Evolutionary conservation across 208 protist species (phyloP).

Genomic region (Trichomonas gallinae): DNA sequence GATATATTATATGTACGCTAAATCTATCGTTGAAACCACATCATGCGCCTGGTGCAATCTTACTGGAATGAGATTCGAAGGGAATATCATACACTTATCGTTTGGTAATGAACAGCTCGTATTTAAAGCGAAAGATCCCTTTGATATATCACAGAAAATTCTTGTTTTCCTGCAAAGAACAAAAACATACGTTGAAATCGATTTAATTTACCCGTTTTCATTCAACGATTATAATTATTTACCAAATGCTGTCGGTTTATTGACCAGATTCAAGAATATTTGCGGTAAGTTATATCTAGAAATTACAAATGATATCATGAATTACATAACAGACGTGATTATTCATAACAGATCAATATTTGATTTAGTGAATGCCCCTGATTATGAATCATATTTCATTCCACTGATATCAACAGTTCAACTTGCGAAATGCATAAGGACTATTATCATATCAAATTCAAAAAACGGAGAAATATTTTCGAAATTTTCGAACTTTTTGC

Average conservation of each 20-base stretch:
- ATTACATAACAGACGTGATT: background rate
- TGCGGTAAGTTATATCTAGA: background rate
- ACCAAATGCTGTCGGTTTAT: background rate
- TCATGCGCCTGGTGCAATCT: background rate
- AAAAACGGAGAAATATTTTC: background rate
- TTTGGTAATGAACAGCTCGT: background rate
- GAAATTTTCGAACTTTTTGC: background rate
- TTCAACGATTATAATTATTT: background rate
- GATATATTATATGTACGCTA: background rate
- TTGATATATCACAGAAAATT: background rate
- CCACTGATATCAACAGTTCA: background rate
- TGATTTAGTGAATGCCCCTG: background rate
- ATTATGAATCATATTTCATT: background rate
- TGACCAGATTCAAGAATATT: background rate
- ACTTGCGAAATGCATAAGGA: background rate
- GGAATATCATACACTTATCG: background rate
- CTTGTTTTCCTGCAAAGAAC: background rate
- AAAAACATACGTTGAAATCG: background rate
- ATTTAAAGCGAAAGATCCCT: background rate
- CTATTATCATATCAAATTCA: background rate
- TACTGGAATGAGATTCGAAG: background rate
- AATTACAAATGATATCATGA: background rate
- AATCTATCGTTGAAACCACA: background rate
- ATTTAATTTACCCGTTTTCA: background rate
- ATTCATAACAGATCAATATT: background rate